Base-by-base conservation (phyloP, 441 rosid species). In the Bruguiera hainesii region DNA sequence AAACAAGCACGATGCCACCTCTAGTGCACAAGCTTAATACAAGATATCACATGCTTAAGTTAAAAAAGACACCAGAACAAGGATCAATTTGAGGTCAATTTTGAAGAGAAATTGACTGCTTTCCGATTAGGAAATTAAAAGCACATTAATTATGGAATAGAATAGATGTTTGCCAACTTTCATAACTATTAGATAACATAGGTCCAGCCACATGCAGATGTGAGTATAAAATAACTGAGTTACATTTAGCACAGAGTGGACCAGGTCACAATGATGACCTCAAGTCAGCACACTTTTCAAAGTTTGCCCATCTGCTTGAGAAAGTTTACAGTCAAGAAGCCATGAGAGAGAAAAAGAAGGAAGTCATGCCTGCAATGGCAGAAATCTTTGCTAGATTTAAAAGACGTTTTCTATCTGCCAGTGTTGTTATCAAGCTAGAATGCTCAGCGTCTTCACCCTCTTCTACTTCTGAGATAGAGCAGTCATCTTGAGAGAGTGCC, bases 371-470 rank as follows among this genome's bases (percentile, higher is more conserved):
- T 77, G 96, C 97, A 75, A 87, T 73, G 71, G 82, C 81, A 75
- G 97, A 91, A 73, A 92, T 90, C 85, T 86, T 95, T 26, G 99
- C 83, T 42, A 95, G 98, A 76, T 85, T 86, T 75, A 92, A 71
- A 80, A 89, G 79, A 42, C 88, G 89, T 75, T 85, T 87, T 80
- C 98, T 86, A 68, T 90, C 93, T 31, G 87, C 83, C 51, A 86
- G 64, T 50, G 89, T 71, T 81, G 75, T 81, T 64, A 78, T 73
- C 63, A 66, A 33, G 74, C 77, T 60, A 64, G 69, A 67, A 60
- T 33, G 71, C 51, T 68, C 75, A 69, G 78, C 61, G 8, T 71
- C 75, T 6, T 60, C 74, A 70, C 69, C 81, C 73, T 85, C 89
- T 72, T 85, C 90, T 20, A 23, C 71, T 66, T 72, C 76, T 67